Evolutionary conservation across 2,329 filamentous ascomycete species (phyloP).

Genomic region (Nothophoma quercina): DNA sequence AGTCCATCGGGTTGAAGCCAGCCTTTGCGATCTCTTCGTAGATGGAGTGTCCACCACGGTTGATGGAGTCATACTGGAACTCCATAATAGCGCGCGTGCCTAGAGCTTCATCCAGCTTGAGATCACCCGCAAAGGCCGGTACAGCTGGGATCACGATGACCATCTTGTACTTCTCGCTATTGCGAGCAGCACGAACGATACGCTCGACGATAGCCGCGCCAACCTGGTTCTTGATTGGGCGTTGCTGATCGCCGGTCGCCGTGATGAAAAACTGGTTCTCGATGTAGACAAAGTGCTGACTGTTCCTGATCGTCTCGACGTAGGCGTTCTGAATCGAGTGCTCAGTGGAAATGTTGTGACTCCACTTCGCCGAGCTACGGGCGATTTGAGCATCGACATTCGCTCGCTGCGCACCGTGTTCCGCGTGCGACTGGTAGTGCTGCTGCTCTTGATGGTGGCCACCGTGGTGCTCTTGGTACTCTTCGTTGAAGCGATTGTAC

Average conservation of each 20-base stretch:
- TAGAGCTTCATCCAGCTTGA: constrained; percentile 74
- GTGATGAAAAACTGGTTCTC: constrained; percentile 93
- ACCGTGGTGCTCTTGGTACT: constrained; percentile 36
- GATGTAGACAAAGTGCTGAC: constrained; percentile 78
- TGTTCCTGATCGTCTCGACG: constrained; percentile 72
- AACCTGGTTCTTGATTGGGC: constrained; percentile 78
- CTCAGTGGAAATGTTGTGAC: constrained; percentile 65
- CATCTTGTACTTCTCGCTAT: constrained; percentile 73
- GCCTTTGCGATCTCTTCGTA: constrained; percentile 72
- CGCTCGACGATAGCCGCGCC: constrained; percentile 81
- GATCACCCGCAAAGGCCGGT: constrained; percentile 82
- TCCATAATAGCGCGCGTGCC: constrained; percentile 88
- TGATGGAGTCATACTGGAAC: constrained; percentile 80
- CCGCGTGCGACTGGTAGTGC: constrained; percentile 38
- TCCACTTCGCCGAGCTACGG: constrained; percentile 62
- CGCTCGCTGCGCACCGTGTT: constrained; percentile 41
- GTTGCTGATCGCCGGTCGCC: constrained; percentile 73
- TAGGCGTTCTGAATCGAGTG: constrained; percentile 91
- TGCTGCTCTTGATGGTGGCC: constrained; percentile 23
- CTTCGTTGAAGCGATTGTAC: constrained; percentile 33
- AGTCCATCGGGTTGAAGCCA: constrained; percentile 74
- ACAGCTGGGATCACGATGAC: constrained; percentile 81
- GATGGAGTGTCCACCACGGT: constrained; percentile 78
- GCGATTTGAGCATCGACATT: constrained; percentile 47
- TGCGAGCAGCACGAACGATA: constrained; percentile 73